These are phyloP conservation scores for Paracoccidioides lutzii DNA, from an alignment of 2,329 filamentous ascomycete genomes.

Conservation along the genomic window DNA sequence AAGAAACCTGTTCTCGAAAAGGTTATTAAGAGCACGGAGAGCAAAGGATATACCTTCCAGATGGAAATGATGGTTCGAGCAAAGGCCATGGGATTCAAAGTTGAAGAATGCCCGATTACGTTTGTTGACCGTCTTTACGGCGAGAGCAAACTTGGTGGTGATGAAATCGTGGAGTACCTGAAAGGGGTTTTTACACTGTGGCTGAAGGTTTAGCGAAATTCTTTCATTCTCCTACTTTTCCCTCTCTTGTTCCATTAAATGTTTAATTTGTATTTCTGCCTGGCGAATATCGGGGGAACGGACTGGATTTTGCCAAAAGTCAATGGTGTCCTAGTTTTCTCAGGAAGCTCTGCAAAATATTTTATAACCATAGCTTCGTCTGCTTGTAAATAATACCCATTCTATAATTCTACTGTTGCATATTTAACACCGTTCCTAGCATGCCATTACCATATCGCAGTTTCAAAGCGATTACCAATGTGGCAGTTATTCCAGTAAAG, in stretches of 20 bases:
- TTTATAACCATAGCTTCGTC: neutral
- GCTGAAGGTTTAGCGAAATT: slow-evolving; percentile 52
- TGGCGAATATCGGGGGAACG: neutral
- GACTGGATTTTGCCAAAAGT: neutral
- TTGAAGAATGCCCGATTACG: slow-evolving; percentile 88
- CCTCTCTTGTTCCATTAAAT: slow-evolving; percentile 2
- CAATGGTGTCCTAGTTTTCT: neutral
- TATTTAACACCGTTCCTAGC: neutral
- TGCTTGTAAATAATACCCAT: slow-evolving; percentile 2
- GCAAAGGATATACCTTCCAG: slow-evolving; percentile 97
- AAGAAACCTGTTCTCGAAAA: slow-evolving; percentile 81
- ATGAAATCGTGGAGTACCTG: slow-evolving; percentile 93
- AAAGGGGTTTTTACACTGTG: slow-evolving; percentile 70
- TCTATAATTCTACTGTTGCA: neutral
- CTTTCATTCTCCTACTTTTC: neutral
- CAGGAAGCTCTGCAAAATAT: neutral
- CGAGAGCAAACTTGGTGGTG: slow-evolving; percentile 84
- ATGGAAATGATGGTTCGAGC: slow-evolving; percentile 99
- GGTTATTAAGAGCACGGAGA: slow-evolving; percentile 81
- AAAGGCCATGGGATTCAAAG: slow-evolving; percentile 87
- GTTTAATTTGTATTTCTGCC: neutral
- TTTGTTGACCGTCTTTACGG: slow-evolving; percentile 95
- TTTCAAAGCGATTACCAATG: too few species aligned
- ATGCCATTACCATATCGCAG: too few species aligned
- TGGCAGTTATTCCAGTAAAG: too few species aligned